Base-by-base conservation (phyloP, 306 rosid species). In the Dryas octopetala region DNA sequence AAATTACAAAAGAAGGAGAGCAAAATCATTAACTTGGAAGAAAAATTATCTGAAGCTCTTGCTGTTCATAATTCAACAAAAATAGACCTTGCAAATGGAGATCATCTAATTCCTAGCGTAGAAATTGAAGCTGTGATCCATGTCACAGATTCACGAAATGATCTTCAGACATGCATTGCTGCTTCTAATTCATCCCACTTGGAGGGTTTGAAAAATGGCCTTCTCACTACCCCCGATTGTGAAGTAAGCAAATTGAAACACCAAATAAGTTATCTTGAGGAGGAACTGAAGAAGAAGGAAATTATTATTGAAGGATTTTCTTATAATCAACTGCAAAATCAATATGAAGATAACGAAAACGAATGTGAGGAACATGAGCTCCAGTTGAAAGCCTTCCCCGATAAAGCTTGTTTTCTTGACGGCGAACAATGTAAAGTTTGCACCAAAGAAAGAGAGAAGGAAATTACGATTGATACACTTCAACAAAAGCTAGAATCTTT, bases 41-140 rank as follows among this genome's bases (percentile, higher is more conserved):
- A 70, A 38, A 85, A 80, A 70, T 68, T 83, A 45, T 76, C 73
- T 11, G 81, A 86, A n/a, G 82, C 84, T 74, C 67, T 81, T 62
- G 44, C 77, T 79, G 60, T 76, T 76, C 51, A 14, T 43, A 47
- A 41, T 46, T 6, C 28, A 19, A 32, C 16, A 58, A 44, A 43
- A 14, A 17, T 58, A 4, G 10, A 51, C 16, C 11, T 19, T 3
- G n/a, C 23, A 16, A 16, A 23, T 11, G 59, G 50, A 23, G 23
- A 57, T 62, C n/a, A 26, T 23, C 4, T 44, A 7, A 53, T 40
- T 61, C 75, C 74, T 68, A 59, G 73, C 64, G 52, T 58, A 52
- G 82, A 81, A 76, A 80, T 66, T 38, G 55, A 55, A 43, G 68
- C 74, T 70, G 40, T 81, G 49, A 9, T 46, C 4, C 49, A 60